phyloP scores from a whole-genome alignment of 257 asterid genomes.

The Thymus mandschuricus region DNA sequence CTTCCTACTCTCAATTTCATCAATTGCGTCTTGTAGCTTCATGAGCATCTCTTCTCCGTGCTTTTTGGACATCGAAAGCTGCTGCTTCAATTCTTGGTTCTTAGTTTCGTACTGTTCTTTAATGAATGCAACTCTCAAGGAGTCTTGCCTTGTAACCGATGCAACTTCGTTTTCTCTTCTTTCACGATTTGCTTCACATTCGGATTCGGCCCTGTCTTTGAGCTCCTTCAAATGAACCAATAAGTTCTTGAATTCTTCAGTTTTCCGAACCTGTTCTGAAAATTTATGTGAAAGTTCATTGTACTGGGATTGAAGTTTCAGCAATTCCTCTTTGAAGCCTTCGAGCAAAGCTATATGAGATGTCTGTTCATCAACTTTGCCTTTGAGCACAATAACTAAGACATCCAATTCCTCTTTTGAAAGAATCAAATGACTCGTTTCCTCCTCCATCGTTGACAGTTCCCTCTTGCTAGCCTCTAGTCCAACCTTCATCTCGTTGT shows the following conservation, averaged over 20 bases:
- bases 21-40: slow-evolving; percentile 86
- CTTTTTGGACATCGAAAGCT: slow-evolving; percentile 72
- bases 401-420: slow-evolving; percentile 73
- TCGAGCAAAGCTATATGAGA: slow-evolving; percentile 39
- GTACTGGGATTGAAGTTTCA: slow-evolving; percentile 48
- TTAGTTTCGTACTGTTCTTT: slow-evolving; percentile 88
- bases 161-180: slow-evolving; percentile 69
- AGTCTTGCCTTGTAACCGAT: slow-evolving; percentile 63
- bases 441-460: slow-evolving; percentile 52
- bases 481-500: slow-evolving; percentile 35
- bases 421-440: slow-evolving; percentile 42
- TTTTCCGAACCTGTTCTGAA: slow-evolving; percentile 67
- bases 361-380: slow-evolving; percentile 59
- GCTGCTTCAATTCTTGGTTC: slow-evolving; percentile 81
- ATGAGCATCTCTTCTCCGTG: slow-evolving; percentile 96
- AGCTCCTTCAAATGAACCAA: slow-evolving; percentile 82
- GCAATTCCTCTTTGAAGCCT: slow-evolving; percentile 49
- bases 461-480: slow-evolving; percentile 52
- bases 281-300: slow-evolving; percentile 64
- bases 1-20: slow-evolving; percentile 85
- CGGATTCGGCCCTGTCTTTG: slow-evolving; percentile 86
- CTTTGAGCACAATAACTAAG: slow-evolving; percentile 49
- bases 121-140: slow-evolving; percentile 87
- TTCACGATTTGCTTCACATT: slow-evolving; percentile 52
- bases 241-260: slow-evolving; percentile 78